phyloP scores from a whole-genome alignment of 345 rosid genomes.

The Eucalyptus marginata region DNA sequence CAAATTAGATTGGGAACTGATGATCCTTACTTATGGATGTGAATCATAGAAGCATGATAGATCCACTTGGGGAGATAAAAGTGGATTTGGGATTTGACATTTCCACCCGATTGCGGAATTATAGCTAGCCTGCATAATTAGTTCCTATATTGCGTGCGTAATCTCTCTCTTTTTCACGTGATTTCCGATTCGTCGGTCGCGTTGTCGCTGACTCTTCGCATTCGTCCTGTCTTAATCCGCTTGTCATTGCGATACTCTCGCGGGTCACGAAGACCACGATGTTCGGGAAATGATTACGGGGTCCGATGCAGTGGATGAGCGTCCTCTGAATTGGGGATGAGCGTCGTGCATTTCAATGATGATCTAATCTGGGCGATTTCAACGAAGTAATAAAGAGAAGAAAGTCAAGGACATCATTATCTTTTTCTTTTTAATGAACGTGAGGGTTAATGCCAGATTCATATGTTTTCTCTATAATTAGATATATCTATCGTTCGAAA shows the following conservation, averaged over 20 bases:
- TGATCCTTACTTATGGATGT: fast-evolving
- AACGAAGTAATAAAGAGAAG: neutral
- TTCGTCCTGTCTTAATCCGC: neutral
- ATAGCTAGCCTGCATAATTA: neutral
- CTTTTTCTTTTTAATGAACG: neutral
- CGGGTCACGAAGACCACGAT: neutral
- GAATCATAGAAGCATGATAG: neutral
- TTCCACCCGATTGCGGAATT: neutral
- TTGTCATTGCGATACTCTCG: neutral
- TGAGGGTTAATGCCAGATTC: neutral
- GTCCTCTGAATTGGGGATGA: neutral
- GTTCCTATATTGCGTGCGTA: neutral
- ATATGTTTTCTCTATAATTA: neutral
- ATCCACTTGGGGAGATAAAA: neutral
- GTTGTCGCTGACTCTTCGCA: neutral
- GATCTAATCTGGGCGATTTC: neutral
- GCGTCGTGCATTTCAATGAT: neutral
- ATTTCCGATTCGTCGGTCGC: neutral
- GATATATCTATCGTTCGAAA: neutral
- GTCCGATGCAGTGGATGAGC: neutral
- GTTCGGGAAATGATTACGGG: neutral
- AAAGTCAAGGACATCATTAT: neutral
- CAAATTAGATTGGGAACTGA: fast-evolving
- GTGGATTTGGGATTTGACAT: neutral
- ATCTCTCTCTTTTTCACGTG: neutral